Base-by-base conservation (phyloP, 805 yeast species). In the Clavispora asparagi region DNA sequence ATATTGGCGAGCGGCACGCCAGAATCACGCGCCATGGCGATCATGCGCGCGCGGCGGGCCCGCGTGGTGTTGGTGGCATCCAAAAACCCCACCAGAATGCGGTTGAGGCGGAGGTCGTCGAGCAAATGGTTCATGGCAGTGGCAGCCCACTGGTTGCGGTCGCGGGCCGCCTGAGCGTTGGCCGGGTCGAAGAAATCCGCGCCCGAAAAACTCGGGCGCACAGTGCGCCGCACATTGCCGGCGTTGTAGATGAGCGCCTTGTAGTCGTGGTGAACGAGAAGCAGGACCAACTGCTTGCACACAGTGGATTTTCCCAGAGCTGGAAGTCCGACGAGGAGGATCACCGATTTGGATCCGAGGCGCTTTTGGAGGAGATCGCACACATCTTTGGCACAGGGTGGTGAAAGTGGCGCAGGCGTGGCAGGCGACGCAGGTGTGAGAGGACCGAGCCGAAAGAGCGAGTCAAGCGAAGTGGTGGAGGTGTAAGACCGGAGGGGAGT, bases 141-240 rank as follows among this genome's bases (percentile, higher is more conserved):
- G 37, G 59, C 57, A 29, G 74, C 76, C 41, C 59, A 70, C 28
- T 47, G 40, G 47, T 71, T 75, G 39, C 75, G 56, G 47, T 67
- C 65, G 39, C 56, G 58, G 49, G 52, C 47, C 17, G 63, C 68
- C 37, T 57, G 51, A 27, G 51, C 51, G 49, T 69, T 68, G 40
- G 52, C 55, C 3, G 76, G 74, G 49, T 68, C 61, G 57, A 71
- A 71, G 49, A 65, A 70, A 38, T 65, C 67, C n/a, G 67, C 54
- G 50, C 62, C 62, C 46, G 64, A 55, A 45, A 63, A 63, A 14
- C 30, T 46, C 19, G 49, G 42, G 42, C 58, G 52, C 32, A 55
- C 58, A 43, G 60, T 60, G 45, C 82, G 63, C 45, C 83, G 62
- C 17, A 76, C 68, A 50, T 77, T 73, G 23, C 83, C 83, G 26